Evolutionary conservation across 352 stramenopile species (phyloP), one percentile per base, ranked within the genome.

Genomic region (Phytophthora sp.): DNA sequence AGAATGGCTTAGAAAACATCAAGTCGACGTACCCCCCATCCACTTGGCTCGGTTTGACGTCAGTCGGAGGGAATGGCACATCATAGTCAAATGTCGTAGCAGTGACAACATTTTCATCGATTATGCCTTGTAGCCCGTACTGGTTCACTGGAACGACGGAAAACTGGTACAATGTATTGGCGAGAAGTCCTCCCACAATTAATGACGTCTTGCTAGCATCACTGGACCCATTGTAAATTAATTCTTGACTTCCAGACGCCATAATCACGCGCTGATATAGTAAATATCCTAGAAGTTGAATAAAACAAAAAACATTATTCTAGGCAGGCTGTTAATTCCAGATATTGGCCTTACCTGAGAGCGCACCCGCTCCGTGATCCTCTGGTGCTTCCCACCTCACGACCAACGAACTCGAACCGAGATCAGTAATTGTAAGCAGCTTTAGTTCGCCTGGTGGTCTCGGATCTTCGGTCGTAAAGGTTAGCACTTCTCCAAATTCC

Each of bases 111-210:
- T 71, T 78, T 2, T 69, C 57, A 5, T 63, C 27, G 5, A 56
- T 21, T 1, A 41, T 11, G 26, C 63, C 65, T 3, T 38, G 52
- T 20, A 80, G 52, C 8, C 72, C 73, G 57, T 80, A 88, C 57
- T 87, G 52, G 44, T 88, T 89, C 9, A 75, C 54, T 6, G 69
- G 74, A 31, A 80, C 50, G 12, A 86, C 33, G 1, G 53, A 50
- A 42, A 89, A 82, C 0, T 63, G 36, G 24, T 89, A 89, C 4
- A 53, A 18, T 6, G 57, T 68, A 0, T 42, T 50, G 1, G 74
- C 74, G 16, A 83, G 29, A 12, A 89, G 57, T 1, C 50, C 36
- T 27, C 16, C 26, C 23, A 70, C 67, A 12, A 46, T 18, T 18
- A 69, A 60, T 16, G 16, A 71, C 7, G 41, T 76, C 16, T 52